Evolutionary conservation across 352 stramenopile species (phyloP).

Genomic region (Aphanomyces stellatus): DNA sequence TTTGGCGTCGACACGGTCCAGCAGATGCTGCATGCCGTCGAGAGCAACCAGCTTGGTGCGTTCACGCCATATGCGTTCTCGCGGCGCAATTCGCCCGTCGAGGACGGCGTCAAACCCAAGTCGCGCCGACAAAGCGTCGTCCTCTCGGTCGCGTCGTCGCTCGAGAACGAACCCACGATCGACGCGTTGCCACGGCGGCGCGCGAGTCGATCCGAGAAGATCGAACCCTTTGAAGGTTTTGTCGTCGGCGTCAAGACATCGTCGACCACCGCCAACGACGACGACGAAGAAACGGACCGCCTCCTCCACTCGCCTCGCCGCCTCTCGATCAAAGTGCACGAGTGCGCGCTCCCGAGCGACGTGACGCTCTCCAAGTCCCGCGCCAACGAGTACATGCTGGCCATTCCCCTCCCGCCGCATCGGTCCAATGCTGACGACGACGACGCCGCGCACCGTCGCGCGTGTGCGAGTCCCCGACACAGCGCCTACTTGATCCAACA

Average conservation of each 20-base stretch:
- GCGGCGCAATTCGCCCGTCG: no score
- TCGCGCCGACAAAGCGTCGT: neutral
- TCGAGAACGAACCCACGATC: neutral
- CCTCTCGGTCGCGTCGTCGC: neutral
- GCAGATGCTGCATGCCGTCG: conserved; percentile 1
- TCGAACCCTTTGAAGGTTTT: conserved; percentile 4
- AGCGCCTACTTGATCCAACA: conserved; percentile 5
- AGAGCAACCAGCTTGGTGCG: neutral
- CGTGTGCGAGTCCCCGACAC: neutral
- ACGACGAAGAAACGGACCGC: neutral
- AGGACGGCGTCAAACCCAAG: neutral
- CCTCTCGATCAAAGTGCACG: neutral
- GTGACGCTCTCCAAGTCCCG: neutral
- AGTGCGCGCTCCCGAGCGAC: neutral
- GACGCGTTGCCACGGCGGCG: neutral
- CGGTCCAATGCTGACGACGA: no score
- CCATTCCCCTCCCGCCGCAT: neutral
- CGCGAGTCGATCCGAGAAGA: neutral
- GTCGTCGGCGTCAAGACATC: neutral
- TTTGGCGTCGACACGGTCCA: conserved; percentile 9
- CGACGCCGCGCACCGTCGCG: neutral
- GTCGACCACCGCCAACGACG: neutral
- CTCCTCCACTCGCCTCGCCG: neutral
- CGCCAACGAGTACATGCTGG: neutral
- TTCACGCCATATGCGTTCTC: neutral